Percentiles rank a stretch among this genome's conserved stretches.
phyloP scores from a whole-genome alignment of 805 yeast species.

The Cyberlindnera veronae region DNA sequence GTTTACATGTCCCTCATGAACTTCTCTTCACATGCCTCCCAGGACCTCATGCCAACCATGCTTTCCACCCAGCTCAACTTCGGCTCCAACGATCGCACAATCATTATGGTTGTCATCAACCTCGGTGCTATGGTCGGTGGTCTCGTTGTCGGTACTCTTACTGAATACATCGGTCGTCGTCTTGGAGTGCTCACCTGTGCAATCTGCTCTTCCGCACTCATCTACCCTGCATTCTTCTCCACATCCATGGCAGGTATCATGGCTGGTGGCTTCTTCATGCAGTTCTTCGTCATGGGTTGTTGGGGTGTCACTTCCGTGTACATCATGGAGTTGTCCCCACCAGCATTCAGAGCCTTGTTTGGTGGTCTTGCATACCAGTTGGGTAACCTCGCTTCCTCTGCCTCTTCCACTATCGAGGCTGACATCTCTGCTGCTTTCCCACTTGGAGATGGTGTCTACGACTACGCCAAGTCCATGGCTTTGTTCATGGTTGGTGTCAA shows the following conservation, averaged over 20 bases:
- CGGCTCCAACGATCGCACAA: slow-evolving; percentile 46
- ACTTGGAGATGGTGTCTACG: slow-evolving; percentile 33
- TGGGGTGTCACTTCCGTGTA: slow-evolving; percentile 74
- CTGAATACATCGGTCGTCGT: slow-evolving; percentile 60
- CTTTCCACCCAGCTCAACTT: slow-evolving; percentile 49
- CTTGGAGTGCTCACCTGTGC: slow-evolving; percentile 49
- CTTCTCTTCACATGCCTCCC: slow-evolving; percentile 72
- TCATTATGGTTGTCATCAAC: slow-evolving; percentile 60
- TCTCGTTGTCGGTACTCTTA: slow-evolving; percentile 50
- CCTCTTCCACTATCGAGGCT: slow-evolving; percentile 68
- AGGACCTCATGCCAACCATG: slow-evolving; percentile 68
- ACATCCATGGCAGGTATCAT: slow-evolving; percentile 38
- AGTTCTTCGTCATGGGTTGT: slow-evolving; percentile 65
- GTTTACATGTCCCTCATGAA: slow-evolving; percentile 66
- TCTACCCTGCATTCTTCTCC: slow-evolving; percentile 55
- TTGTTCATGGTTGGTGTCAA: slow-evolving; percentile 66
- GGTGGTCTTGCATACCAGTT: slow-evolving; percentile 52
- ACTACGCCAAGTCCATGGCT: slow-evolving; percentile 72
- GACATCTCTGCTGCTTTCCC: slow-evolving; percentile 26
- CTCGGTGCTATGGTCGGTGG: slow-evolving; percentile 71
- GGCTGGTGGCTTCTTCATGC: slow-evolving; percentile 63
- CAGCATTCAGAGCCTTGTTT: slow-evolving; percentile 58
- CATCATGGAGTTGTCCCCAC: slow-evolving; percentile 62
- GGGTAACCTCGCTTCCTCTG: slow-evolving; percentile 32
- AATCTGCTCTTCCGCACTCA: slow-evolving; percentile 52